These are phyloP conservation scores for Taxillus chinensis DNA, from an alignment of 164 flowering plant species.

Conservation along the genomic window DNA sequence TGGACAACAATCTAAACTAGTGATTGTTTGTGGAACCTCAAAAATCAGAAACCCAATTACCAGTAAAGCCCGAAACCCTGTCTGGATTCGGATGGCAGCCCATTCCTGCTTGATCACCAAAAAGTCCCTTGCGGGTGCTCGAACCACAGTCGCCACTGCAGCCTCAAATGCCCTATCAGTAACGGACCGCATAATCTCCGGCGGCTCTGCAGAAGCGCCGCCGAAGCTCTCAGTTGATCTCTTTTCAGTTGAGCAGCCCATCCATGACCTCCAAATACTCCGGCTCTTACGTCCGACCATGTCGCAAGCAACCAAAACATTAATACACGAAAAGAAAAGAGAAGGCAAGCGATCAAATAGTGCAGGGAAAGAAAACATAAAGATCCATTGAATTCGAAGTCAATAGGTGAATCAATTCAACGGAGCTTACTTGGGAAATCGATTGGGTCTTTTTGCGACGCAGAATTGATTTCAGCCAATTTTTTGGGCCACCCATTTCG, in stretches of 20 bases:
- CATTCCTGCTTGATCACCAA: constrained; percentile 66
- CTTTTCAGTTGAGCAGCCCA: constrained; percentile 41
- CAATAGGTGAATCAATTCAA: too few relatives aligned
- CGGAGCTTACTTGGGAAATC: constrained; percentile 37
- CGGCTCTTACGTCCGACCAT: constrained; percentile 23
- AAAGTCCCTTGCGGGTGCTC: constrained; percentile 75
- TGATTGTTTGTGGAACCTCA: too few relatives aligned
- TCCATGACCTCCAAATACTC: constrained; percentile 65
- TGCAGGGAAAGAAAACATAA: too few relatives aligned
- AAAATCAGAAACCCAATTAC: constrained; percentile 26
- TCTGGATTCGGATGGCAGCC: constrained; percentile 92
- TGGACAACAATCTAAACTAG: too few relatives aligned
- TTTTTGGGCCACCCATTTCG: constrained; percentile 75
- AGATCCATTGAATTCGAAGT: too few relatives aligned
- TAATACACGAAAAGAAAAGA: background rate
- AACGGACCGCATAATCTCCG: too few relatives aligned
- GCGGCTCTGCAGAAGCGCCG: too few relatives aligned
- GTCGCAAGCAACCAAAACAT: constrained; percentile 18
- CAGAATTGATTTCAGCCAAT: constrained; percentile 72
- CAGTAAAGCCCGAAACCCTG: constrained; percentile 80
- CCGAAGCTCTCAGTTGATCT: constrained; percentile 21
- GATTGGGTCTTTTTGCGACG: constrained; percentile 37
- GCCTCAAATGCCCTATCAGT: constrained; percentile 24
- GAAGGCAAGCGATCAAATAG: background rate
- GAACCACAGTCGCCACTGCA: constrained; percentile 63